phyloP scores from a whole-genome alignment of 306 rosid species.

The Vicia villosa region DNA sequence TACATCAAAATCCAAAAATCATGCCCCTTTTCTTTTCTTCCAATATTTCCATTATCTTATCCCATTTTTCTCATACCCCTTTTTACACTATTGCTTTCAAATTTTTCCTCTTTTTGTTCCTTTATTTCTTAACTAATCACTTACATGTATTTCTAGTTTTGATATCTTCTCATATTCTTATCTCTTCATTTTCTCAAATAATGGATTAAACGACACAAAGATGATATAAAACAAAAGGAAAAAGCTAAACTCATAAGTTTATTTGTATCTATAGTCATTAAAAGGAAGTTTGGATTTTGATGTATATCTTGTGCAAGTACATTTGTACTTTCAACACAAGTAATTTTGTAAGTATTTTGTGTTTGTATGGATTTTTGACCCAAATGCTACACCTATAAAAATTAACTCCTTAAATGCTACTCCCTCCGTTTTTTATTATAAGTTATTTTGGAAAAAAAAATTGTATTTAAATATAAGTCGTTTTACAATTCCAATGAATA shows the following conservation, averaged over 20 bases:
- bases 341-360: background rate
- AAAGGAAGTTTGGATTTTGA: background rate
- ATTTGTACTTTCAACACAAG: constrained; percentile 15
- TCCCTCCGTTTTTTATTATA: too few relatives aligned
- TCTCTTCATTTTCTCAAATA: constrained; percentile 16
- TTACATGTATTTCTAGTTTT: constrained; percentile 33
- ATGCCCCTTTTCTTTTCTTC: constrained; percentile 41
- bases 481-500: too few relatives aligned
- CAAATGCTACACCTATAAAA: too few relatives aligned
- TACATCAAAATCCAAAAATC: background rate
- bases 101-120: background rate
- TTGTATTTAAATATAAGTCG: too few relatives aligned
- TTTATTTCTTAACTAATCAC: constrained; percentile 29
- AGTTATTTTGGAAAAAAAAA: too few relatives aligned
- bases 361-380: too few relatives aligned
- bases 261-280: background rate
- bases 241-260: background rate
- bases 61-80: constrained; percentile 18
- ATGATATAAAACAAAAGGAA: background rate
- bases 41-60: constrained; percentile 31
- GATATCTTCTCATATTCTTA: constrained; percentile 22
- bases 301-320: constrained; percentile 33
- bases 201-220: constrained; percentile 7
- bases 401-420: too few relatives aligned
- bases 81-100: constrained; percentile 19